A percentile compares a stretch with the other conserved stretches of the same genome.
Evolutionary conservation across 2,329 filamentous ascomycete genomes (phyloP).

Genomic region (Calonectria ilicicola): DNA sequence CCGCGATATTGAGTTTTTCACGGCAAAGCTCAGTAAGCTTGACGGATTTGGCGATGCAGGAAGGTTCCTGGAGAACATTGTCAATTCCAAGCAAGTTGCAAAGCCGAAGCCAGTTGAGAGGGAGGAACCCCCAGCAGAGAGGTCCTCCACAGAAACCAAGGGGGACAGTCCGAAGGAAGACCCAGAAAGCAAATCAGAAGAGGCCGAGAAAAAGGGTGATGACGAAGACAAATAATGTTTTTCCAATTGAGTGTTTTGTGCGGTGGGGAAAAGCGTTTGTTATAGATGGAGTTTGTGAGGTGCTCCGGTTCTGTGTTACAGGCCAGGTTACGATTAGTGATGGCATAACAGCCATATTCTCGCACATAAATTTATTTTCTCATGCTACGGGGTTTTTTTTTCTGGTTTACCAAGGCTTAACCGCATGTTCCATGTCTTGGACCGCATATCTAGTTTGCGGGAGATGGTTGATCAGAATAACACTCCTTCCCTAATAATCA

Average conservation of each 20-base stretch:
- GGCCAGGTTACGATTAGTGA: conserved; percentile 19
- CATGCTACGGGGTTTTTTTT: neutral
- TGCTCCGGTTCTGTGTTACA: neutral
- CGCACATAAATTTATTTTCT: conserved; percentile 9
- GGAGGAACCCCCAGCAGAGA: conserved; percentile 29
- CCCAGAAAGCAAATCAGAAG: conserved; percentile 26
- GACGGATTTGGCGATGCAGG: conserved; percentile 83
- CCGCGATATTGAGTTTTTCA: conserved; percentile 80
- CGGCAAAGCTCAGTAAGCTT: conserved; percentile 77
- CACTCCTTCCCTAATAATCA: too few relatives aligned
- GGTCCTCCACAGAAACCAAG: conserved; percentile 24
- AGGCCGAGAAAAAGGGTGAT: conserved; percentile 29
- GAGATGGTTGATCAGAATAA: too few relatives aligned
- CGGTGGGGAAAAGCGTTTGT: neutral
- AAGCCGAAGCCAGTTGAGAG: conserved; percentile 64
- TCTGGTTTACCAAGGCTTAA: neutral
- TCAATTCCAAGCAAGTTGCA: conserved; percentile 67
- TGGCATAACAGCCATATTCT: conserved; percentile 20
- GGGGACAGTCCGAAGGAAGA: conserved; percentile 28
- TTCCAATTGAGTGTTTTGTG: neutral
- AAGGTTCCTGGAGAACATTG: conserved; percentile 73
- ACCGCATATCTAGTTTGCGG: too few relatives aligned
- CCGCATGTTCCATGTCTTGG: neutral
- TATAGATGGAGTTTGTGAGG: conserved; percentile 1
- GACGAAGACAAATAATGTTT: conserved; percentile 31